These are phyloP conservation scores for Elsinoe batatas DNA, from an alignment of 2,329 filamentous ascomycete species.

Conservation along the genomic window DNA sequence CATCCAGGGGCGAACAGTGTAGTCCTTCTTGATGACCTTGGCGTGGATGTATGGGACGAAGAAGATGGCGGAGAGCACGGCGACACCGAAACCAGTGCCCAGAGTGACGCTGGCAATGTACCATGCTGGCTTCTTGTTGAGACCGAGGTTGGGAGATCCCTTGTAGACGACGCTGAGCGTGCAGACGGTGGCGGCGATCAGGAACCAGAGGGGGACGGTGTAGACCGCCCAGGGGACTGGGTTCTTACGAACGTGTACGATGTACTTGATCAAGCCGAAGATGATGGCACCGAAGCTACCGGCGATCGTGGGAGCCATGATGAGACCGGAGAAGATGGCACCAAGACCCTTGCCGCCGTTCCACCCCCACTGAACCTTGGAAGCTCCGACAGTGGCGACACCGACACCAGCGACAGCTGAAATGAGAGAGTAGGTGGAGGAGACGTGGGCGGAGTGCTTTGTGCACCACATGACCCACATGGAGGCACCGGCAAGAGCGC, in stretches of 20 bases:
- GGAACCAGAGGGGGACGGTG: conserved; percentile 41
- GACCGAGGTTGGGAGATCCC: conserved; percentile 29
- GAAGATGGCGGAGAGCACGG: conserved; percentile 33
- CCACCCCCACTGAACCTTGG: conserved; percentile 34
- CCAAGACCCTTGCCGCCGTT: conserved; percentile 34
- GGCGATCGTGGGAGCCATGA: conserved; percentile 41
- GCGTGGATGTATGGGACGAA: conserved; percentile 29
- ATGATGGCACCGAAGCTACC: conserved; percentile 40
- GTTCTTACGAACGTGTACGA: conserved; percentile 41
- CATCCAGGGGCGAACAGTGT: conserved; percentile 25
- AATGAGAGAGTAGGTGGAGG: conserved; percentile 52
- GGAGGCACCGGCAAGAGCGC: conserved; percentile 37
- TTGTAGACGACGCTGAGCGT: conserved; percentile 51
- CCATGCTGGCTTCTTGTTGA: conserved; percentile 34
- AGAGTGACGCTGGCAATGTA: conserved; percentile 45
- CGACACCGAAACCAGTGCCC: conserved; percentile 27
- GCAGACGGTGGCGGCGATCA: conserved; percentile 39
- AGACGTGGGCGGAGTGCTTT: conserved; percentile 47
- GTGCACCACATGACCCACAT: conserved; percentile 50
- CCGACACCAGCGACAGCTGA: conserved; percentile 52
- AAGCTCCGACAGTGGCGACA: conserved; percentile 43
- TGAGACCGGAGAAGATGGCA: conserved; percentile 36
- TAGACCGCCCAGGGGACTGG: conserved; percentile 42
- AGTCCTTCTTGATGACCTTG: conserved; percentile 26
- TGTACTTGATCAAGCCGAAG: conserved; percentile 41